Evolutionary conservation across 2,329 filamentous ascomycete species (phyloP).

Genomic region (Sclerotinia trifoliorum): DNA sequence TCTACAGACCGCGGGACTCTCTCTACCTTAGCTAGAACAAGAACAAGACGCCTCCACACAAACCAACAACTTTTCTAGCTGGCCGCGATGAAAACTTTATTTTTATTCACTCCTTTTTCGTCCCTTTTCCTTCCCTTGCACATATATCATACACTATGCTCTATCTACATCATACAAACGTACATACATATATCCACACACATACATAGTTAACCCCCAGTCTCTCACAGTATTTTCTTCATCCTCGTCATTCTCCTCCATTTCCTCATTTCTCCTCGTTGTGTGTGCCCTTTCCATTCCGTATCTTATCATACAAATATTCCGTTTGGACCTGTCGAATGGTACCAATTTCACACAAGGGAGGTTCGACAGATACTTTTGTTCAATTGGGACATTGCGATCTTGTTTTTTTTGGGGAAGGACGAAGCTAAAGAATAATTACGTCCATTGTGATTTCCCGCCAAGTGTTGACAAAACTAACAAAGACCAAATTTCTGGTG

Average conservation of each 20-base stretch:
- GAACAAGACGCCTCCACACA: not conserved
- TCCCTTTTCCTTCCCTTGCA: not conserved
- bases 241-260: not conserved
- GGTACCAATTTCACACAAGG: not conserved
- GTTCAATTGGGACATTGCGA: not conserved
- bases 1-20: not conserved
- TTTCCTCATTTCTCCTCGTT: not conserved
- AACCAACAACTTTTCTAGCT: slow-evolving; percentile 3
- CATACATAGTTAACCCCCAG: not conserved
- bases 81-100: slow-evolving; percentile 10
- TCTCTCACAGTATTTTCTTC: not conserved
- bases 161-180: no score
- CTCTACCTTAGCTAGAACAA: not conserved
- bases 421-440: slow-evolving; percentile 12
- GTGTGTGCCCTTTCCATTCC: not conserved
- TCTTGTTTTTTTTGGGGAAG: not conserved
- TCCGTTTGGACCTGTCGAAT: slow-evolving; percentile 8
- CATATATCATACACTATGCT: not conserved
- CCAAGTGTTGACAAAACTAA: slow-evolving; percentile 14
- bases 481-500: slow-evolving; percentile 5
- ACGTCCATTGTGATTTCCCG: not conserved
- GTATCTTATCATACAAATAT: not conserved
- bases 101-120: not conserved
- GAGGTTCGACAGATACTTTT: not conserved
- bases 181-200: no score